Percentiles rank a stretch among this genome's conserved stretches.
Conservation (phyloP, 352 stramenopile species). For the Phytophthora fragariaefolia region DNA sequence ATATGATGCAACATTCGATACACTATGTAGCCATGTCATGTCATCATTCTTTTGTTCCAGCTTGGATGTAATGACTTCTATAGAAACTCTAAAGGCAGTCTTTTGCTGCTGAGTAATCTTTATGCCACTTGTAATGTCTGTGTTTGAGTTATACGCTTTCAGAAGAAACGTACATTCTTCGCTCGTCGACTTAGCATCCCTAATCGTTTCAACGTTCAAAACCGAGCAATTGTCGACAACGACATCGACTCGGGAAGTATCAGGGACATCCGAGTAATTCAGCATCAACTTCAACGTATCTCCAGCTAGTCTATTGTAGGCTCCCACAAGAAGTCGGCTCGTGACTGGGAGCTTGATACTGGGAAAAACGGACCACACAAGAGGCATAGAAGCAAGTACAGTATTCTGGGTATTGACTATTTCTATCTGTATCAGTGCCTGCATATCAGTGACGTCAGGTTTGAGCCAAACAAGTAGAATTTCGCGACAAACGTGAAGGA, state of each 20-base stretch:
- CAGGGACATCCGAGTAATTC: constrained; percentile 9
- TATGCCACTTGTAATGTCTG: constrained; percentile 6
- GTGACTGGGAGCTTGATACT: background rate
- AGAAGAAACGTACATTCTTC: constrained; percentile 23
- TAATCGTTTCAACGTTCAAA: constrained; percentile 13
- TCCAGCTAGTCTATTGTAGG: constrained; percentile 7
- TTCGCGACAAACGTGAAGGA: constrained; percentile 16
- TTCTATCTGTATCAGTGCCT: constrained; percentile 9
- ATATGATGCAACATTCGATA: constrained; percentile 13
- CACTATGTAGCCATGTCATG: constrained; percentile 3
- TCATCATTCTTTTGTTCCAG: constrained; percentile 2
- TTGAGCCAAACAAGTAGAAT: constrained; percentile 1
- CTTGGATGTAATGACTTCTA: constrained; percentile 10
- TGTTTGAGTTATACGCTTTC: constrained; percentile 7
- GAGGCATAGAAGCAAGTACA: constrained; percentile 8
- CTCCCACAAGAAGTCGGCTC: constrained; percentile 23
- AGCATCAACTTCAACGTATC: constrained; percentile 16
- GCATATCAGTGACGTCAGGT: background rate
- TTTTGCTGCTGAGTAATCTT: constrained; percentile 10
- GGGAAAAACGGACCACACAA: constrained; percentile 19
- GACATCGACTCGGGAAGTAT: constrained; percentile 8
- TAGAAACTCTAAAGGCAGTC: background rate
- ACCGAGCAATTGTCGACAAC: constrained; percentile 21
- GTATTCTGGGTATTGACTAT: background rate
- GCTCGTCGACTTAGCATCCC: constrained; percentile 6